Base-by-base conservation (phyloP, 805 yeast species). In the Sungouiella blattae region DNA sequence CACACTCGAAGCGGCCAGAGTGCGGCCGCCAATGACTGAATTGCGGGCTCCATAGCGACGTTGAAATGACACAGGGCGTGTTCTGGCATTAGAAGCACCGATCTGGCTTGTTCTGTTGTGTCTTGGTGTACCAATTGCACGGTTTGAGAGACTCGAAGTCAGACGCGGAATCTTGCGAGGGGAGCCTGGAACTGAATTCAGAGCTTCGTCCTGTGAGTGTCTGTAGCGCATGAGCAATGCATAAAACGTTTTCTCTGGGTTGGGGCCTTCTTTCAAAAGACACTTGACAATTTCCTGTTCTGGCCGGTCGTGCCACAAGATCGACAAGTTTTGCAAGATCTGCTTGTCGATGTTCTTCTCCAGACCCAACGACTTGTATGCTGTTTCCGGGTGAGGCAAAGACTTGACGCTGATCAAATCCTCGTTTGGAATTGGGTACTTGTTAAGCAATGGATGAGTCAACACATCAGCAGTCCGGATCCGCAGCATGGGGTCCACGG, bases 401-500 rank as follows among this genome's bases (percentile, higher is more conserved):
- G 69, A 62, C 38, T 59, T 62, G 22, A 64, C 71, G 62, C 56
- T 62, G 43, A 53, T 70, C 37, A 67, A 62, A 46, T 69, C 74
- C 48, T 67, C 67, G 39, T 64, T 61, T 8, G 69, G 64, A 35
- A 66, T 65, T 5, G 78, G 78, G 46, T 76, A 75, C 53, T 75
- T 76, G 31, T 42, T 47, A 35, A 78, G 53, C 37, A 81, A 66
- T 8, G 78, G 77, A 58, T 81, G 87, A 26, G 58, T 50, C 30
- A 85, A 63, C 15, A 88, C 82, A 32, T 75, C 73, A 16, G 73
- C 74, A 5, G 93, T 86, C 30, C 77, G 68, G 23, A 87, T 74
- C 62, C 97, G 74, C 46, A 75, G 71, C 18, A 63, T 67, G 5
- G 96, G 95, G 49, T 85, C 75, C 13, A 81, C 80, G 20, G 78